Evolutionary conservation across 306 rosid genomes (phyloP).

Genomic region (Nissolia schottii): DNA sequence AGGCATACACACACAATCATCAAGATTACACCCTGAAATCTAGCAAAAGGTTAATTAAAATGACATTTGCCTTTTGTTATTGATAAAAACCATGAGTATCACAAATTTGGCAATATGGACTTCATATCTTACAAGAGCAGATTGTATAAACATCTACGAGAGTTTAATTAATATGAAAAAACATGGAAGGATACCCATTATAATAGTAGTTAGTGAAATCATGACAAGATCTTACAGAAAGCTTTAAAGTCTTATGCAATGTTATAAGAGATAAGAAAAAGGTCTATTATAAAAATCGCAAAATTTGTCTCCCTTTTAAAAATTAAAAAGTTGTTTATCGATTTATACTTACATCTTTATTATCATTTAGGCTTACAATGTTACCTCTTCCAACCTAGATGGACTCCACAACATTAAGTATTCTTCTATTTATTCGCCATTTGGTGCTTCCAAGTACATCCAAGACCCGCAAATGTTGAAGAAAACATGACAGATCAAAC

Average conservation of each 20-base stretch:
- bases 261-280: neutral
- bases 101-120: too few relatives aligned
- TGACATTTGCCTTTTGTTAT: too few relatives aligned
- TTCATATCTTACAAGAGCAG: too few relatives aligned
- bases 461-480: constrained; percentile 53
- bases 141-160: too few relatives aligned
- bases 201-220: too few relatives aligned
- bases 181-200: too few relatives aligned
- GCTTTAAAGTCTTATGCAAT: neutral
- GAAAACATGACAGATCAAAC: neutral
- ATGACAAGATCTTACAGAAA: too few relatives aligned
- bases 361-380: constrained; percentile 73
- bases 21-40: too few relatives aligned
- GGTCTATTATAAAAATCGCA: neutral
- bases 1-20: too few relatives aligned
- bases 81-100: too few relatives aligned
- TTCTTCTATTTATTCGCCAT: constrained; percentile 72
- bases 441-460: constrained; percentile 79
- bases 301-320: neutral
- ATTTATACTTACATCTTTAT: constrained; percentile 54
- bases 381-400: constrained; percentile 81
- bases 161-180: too few relatives aligned
- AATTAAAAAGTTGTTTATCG: neutral
- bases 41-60: too few relatives aligned
- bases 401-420: constrained; percentile 67